Conservation (phyloP, 169 alveolate genomes). For the Cryptosporidium bovis region DNA sequence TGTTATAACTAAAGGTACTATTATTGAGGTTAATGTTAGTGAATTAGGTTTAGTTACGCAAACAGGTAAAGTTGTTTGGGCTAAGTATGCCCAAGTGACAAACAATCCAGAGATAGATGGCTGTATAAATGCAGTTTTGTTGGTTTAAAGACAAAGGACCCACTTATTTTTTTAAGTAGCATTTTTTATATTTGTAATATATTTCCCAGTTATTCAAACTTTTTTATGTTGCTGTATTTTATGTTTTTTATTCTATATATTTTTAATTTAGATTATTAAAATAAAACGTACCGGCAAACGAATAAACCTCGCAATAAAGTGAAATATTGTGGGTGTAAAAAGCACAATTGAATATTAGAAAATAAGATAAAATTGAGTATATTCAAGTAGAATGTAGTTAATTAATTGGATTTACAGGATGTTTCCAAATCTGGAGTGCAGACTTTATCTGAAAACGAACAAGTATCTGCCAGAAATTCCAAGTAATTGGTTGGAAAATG, state of each 20-base stretch:
- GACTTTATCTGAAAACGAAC: constrained; percentile 15
- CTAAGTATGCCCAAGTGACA: constrained; percentile 98
- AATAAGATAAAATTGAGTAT: no score
- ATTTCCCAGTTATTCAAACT: no score
- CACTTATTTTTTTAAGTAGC: no score
- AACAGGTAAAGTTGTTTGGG: constrained; percentile 99
- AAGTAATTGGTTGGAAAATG: constrained; percentile 31
- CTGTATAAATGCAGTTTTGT: constrained; percentile 97
- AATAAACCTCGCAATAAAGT: not conserved
- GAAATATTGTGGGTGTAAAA: no score
- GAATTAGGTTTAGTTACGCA: constrained; percentile 99
- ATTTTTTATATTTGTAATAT: no score
- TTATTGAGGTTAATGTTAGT: constrained; percentile 97
- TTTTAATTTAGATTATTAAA: no score
- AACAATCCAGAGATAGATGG: constrained; percentile 99
- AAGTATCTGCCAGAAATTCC: constrained; percentile 61
- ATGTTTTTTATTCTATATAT: not conserved
- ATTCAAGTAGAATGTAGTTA: not conserved
- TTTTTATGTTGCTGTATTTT: not conserved
- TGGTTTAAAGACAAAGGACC: constrained; percentile 84
- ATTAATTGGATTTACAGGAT: not conserved
- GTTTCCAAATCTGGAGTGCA: constrained; percentile 45
- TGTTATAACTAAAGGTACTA: constrained; percentile 98
- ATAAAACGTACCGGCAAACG: not conserved
- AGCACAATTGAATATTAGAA: no score